These are phyloP conservation scores for Antitrichia curtipendula DNA, from an alignment of 225 moss, liverwort and hornwort species.

Conservation along the genomic window DNA sequence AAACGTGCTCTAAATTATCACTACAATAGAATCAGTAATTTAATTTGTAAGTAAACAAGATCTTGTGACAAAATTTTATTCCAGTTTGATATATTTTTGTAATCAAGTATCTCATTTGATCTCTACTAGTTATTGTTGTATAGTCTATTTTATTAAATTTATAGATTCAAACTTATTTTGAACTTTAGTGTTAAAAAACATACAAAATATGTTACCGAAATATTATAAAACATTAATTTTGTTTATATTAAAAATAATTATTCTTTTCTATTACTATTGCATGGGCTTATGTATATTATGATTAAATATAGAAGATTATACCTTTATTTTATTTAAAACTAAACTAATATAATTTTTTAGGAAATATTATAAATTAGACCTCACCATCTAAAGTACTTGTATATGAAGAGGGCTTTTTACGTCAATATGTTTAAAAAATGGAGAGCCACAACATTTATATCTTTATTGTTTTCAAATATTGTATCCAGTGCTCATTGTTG, in stretches of 20 bases:
- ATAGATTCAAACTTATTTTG: neutral
- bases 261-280: neutral
- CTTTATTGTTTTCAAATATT: neutral
- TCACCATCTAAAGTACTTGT: neutral
- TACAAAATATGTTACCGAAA: neutral
- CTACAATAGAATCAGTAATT: neutral
- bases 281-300: accelerated
- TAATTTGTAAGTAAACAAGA: neutral
- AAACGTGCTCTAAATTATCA: neutral
- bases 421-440: neutral
- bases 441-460: neutral
- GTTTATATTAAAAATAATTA: neutral
- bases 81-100: neutral
- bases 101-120: neutral
- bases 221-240: neutral
- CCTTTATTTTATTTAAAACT: neutral
- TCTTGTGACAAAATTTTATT: neutral
- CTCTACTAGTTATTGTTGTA: neutral
- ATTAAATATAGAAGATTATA: neutral
- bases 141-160: neutral
- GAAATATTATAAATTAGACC: neutral
- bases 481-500: neutral
- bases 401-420: neutral
- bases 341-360: neutral
- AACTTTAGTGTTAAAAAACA: neutral